Evolutionary conservation across 495 filamentous ascomycete species (phyloP), one percentile per base, ranked within the genome.

Genomic region (Penicillium subrubescens): DNA sequence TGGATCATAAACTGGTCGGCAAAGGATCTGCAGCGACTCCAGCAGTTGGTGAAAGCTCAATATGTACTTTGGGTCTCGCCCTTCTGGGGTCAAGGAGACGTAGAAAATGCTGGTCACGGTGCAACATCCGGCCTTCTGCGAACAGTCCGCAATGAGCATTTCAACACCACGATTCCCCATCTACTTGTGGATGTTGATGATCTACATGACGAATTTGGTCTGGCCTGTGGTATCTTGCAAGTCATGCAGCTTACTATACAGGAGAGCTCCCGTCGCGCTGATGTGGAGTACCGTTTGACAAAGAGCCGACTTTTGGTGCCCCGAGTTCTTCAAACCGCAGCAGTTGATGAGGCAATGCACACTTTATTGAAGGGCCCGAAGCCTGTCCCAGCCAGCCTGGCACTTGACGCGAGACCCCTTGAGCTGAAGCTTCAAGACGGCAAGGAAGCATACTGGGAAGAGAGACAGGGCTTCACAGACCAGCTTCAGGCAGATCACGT

Each of bases 51-150:
- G 10, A 44, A 51, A n/a, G 67, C 70, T 1, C 59, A 69, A 27
- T 67, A 72, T n/a, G 25, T 74, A 19, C 65, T 74, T 12, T 74
- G 70, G 70, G 59, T 74, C 14, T 68, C 72, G 0, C 70, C 59
- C 1, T 60, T 52, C n/a, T 69, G 64, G 46, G 34, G 27, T 12
- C 52, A 61, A 53, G 66, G 63, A 12, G 19, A 34, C 0, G 57
- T 53, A 3, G 59, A 67, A 6, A 65, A 64, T 33, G 51, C 61
- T 19, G 67, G 43, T n/a, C 60, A 48, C 15, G 70, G 67, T 35
- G 65, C 72, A 2, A 66, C 66, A 4, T 35, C 57, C 4, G 70
- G 67, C 17, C 63, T 74, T 15, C 35, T 74, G 56, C 67, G 72
- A 41, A 72, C 72, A 8, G 56, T 74, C 0, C 67, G 72, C 23